These are phyloP conservation scores for Rhodomyrtus tomentosa DNA, from an alignment of 345 rosid genomes.

Conservation along the genomic window DNA sequence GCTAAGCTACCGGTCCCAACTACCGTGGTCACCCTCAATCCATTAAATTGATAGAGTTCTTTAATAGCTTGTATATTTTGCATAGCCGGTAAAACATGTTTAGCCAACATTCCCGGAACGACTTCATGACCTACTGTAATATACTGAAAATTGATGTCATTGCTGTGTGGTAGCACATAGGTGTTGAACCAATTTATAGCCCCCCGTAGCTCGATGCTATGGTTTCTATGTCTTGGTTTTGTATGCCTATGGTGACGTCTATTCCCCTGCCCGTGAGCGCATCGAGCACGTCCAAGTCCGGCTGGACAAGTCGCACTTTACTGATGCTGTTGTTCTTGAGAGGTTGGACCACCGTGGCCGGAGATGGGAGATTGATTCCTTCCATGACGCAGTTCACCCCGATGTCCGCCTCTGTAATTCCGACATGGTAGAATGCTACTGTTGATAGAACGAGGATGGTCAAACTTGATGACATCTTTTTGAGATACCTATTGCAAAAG, in stretches of 20 bases:
- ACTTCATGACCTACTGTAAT: neutral
- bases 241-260: neutral
- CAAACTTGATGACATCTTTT: neutral
- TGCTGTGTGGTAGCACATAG: neutral
- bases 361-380: neutral
- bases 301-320: neutral
- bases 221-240: neutral
- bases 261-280: neutral
- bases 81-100: neutral
- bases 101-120: neutral
- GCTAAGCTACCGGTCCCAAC: neutral
- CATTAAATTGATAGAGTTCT: neutral
- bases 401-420: neutral
- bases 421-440: neutral
- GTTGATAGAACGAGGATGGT: neutral
- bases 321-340: neutral
- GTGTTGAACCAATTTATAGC: neutral
- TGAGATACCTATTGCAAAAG: neutral
- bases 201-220: neutral
- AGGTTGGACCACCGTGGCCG: neutral
- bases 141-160: neutral
- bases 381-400: slow-evolving; percentile 5
- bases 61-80: neutral
- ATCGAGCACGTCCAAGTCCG: neutral
- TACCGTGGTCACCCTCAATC: neutral